Conservation (phyloP, 768 basidiomycete species). For the Leccinellum luteum region DNA sequence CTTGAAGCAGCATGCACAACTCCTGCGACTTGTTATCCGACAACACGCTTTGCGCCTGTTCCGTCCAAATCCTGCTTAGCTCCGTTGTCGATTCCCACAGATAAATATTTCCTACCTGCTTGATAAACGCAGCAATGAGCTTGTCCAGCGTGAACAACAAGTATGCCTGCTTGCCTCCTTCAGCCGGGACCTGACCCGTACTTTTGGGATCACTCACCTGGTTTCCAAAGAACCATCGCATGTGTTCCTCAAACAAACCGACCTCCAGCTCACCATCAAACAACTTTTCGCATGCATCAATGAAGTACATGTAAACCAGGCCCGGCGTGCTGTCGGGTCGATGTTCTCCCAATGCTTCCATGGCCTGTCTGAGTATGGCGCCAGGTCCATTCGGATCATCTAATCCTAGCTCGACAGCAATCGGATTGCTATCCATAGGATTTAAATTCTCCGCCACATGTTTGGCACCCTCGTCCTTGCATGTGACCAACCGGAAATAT, state of each 20-base stretch:
- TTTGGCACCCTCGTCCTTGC: constrained; percentile 76
- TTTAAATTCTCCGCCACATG: constrained; percentile 67
- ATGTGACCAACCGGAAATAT: constrained; percentile 82
- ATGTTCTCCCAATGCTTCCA: constrained; percentile 56
- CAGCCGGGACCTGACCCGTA: not conserved
- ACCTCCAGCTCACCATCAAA: constrained; percentile 94
- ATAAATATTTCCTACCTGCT: constrained; percentile 61
- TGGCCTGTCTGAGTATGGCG: constrained; percentile 61
- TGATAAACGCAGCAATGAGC: constrained; percentile 82
- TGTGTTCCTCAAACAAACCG: constrained; percentile 89
- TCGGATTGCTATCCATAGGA: constrained; percentile 68
- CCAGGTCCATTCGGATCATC: constrained; percentile 80
- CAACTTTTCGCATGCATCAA: constrained; percentile 89
- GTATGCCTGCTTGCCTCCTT: constrained; percentile 66
- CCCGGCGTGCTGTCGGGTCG: constrained; percentile 48
- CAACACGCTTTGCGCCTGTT: constrained; percentile 81
- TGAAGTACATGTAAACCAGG: constrained; percentile 82
- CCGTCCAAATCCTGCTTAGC: constrained; percentile 6
- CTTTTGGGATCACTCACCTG: constrained; percentile 48
- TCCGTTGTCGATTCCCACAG: not conserved
- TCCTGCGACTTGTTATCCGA: constrained; percentile 87
- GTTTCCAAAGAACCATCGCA: constrained; percentile 92
- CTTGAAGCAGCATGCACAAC: constrained; percentile 71
- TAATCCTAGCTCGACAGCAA: constrained; percentile 80
- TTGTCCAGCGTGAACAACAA: constrained; percentile 93